phyloP scores from a whole-genome alignment of 306 rosid species.

The Purshia tridentata region DNA sequence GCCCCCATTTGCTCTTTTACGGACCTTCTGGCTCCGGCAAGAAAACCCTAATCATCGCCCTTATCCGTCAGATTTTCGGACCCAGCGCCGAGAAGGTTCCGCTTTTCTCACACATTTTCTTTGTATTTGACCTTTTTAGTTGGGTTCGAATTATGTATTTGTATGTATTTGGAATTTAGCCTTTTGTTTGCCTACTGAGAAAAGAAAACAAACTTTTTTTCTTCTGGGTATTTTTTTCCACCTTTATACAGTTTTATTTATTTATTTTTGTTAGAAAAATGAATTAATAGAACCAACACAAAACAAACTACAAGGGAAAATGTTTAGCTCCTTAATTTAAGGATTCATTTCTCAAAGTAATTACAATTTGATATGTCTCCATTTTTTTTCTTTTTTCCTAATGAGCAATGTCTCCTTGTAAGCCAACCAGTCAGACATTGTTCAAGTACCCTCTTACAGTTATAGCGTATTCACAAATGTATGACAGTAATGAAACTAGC shows the following conservation, averaged over 20 bases:
- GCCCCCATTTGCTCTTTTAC: slow-evolving; percentile 93
- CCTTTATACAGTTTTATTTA: neutral
- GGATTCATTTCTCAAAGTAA: neutral
- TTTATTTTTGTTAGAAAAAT: neutral
- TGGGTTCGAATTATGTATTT: neutral
- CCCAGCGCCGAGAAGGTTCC: slow-evolving; percentile 80
- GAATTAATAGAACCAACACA: neutral
- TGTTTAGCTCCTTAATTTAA: neutral
- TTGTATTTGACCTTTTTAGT: neutral
- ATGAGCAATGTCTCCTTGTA: too few relatives aligned
- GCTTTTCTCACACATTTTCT: too few relatives aligned
- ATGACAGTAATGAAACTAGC: neutral
- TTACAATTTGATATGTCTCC: neutral
- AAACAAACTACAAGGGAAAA: neutral
- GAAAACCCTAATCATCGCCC: slow-evolving; percentile 94
- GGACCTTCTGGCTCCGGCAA: slow-evolving; percentile 97
- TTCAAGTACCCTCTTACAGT: neutral
- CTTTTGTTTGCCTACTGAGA: neutral
- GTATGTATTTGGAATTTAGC: neutral
- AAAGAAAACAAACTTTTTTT: neutral
- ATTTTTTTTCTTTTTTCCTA: neutral
- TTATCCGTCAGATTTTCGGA: slow-evolving; percentile 91
- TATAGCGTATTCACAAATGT: neutral
- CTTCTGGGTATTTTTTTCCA: neutral
- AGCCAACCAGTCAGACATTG: neutral